These are phyloP conservation scores for Botrytis tulipae DNA, from an alignment of 2,329 filamentous ascomycete genomes.

Conservation along the genomic window DNA sequence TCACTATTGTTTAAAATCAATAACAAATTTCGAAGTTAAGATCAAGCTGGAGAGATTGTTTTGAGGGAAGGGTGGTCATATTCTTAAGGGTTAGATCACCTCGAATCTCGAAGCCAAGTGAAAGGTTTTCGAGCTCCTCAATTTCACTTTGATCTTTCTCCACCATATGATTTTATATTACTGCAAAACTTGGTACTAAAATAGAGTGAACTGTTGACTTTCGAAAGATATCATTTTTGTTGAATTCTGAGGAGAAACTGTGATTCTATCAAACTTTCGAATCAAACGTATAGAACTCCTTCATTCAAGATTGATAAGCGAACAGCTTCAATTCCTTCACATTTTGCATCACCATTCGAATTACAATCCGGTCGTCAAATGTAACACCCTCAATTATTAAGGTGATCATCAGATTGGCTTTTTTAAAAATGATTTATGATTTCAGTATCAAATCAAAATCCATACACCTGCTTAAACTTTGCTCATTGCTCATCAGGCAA, in stretches of 20 bases:
- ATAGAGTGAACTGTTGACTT: not conserved
- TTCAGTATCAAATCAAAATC: not conserved
- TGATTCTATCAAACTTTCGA: not conserved
- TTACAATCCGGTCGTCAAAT: not conserved
- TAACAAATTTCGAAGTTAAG: too few relatives aligned
- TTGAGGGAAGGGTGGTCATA: not conserved
- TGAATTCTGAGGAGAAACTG: too few relatives aligned
- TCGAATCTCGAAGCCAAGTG: not conserved
- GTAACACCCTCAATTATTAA: not conserved
- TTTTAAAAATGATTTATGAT: not conserved
- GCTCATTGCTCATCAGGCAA: too few relatives aligned
- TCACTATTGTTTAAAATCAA: not conserved
- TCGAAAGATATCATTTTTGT: not conserved
- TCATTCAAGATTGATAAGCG: not conserved
- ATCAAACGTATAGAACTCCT: not conserved
- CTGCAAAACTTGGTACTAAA: not conserved
- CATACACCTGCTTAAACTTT: not conserved
- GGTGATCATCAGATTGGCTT: not conserved
- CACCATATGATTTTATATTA: accelerated
- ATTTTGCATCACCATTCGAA: not conserved
- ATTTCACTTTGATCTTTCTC: not conserved
- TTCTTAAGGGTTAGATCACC: not conserved
- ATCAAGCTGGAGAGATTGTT: not conserved
- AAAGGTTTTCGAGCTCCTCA: not conserved
- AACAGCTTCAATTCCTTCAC: not conserved